phyloP scores from a whole-genome alignment of 345 rosid genomes.

The Arabis alpina region DNA sequence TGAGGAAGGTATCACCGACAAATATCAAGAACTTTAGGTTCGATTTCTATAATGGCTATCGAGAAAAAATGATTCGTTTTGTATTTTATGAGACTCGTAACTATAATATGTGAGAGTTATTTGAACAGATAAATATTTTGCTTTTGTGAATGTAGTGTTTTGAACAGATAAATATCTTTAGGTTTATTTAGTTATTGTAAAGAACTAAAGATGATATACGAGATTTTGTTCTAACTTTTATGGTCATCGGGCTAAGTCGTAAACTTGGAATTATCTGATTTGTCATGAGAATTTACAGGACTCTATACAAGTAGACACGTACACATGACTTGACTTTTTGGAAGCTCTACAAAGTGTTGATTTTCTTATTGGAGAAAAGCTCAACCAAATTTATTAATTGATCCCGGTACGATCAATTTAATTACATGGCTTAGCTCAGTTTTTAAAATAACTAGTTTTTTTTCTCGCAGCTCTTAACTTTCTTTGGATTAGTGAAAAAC shows the following conservation, averaged over 20 bases:
- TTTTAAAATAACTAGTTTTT: too few species aligned
- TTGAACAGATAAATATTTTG: too few species aligned
- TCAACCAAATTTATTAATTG: too few species aligned
- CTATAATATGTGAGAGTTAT: too few species aligned
- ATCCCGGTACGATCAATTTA: too few species aligned
- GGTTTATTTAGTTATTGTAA: not conserved
- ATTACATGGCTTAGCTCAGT: too few species aligned
- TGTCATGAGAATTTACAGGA: not conserved
- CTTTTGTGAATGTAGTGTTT: too few species aligned
- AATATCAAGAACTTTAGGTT: not conserved
- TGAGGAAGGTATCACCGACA: constrained; percentile 26
- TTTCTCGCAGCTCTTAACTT: too few species aligned
- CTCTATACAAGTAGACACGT: not conserved
- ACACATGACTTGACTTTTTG: constrained; percentile 31
- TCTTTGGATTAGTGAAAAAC: too few species aligned
- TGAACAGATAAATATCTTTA: too few species aligned
- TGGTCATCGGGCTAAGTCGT: constrained; percentile 1
- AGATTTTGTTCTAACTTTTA: not conserved
- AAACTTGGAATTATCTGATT: constrained; percentile 16
- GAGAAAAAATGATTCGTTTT: too few species aligned
- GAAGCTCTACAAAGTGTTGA: not conserved
- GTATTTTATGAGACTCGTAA: too few species aligned
- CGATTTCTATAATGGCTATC: not conserved
- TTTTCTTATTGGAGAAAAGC: not conserved
- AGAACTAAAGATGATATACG: not conserved